phyloP scores from a whole-genome alignment of 176 grass and related monocot genomes.

The Metroxylon sagu region DNA sequence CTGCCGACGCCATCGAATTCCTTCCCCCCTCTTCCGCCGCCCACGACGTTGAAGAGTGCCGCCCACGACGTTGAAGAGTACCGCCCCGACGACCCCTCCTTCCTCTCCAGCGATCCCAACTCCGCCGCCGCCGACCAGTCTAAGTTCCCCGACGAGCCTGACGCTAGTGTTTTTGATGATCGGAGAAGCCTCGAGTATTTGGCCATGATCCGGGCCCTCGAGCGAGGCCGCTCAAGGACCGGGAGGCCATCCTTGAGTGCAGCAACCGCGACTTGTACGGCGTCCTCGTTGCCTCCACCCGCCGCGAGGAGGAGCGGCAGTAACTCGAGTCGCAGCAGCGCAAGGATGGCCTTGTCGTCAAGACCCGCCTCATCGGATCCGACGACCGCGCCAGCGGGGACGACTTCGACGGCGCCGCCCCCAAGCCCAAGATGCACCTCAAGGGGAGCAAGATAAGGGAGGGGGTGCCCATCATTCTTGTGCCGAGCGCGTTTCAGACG shows the following conservation, averaged over 20 bases:
- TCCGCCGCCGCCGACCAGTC: not conserved
- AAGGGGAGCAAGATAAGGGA: conserved; percentile 37
- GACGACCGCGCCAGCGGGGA: conserved; percentile 18
- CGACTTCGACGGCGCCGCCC: conserved; percentile 11
- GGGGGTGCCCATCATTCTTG: conserved; percentile 84
- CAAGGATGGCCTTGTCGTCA: conserved; percentile 49
- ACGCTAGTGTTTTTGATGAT: not conserved
- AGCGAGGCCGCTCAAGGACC: conserved; percentile 78
- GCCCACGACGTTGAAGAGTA: conserved; percentile 4
- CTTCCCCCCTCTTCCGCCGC: conserved; percentile 22
- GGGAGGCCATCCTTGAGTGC: conserved; percentile 63
- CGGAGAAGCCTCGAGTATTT: conserved; percentile 20
- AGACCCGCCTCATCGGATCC: conserved; percentile 25
- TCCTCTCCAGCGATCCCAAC: conserved; percentile 16
- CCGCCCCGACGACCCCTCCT: conserved; percentile 19
- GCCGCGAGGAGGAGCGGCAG: conserved; percentile 64
- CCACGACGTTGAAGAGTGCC: not conserved
- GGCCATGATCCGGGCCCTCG: conserved; percentile 38
- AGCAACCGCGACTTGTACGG: conserved; percentile 79
- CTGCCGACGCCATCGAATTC: conserved; percentile 40
- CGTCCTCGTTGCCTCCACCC: conserved; percentile 29
- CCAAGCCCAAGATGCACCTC: conserved; percentile 32
- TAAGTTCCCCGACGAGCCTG: conserved; percentile 3
- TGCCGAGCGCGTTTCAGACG: conserved; percentile 91
- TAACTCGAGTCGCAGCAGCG: conserved; percentile 36